phyloP scores from a whole-genome alignment of 2,329 filamentous ascomycete species.

The Fusarium virguliforme region DNA sequence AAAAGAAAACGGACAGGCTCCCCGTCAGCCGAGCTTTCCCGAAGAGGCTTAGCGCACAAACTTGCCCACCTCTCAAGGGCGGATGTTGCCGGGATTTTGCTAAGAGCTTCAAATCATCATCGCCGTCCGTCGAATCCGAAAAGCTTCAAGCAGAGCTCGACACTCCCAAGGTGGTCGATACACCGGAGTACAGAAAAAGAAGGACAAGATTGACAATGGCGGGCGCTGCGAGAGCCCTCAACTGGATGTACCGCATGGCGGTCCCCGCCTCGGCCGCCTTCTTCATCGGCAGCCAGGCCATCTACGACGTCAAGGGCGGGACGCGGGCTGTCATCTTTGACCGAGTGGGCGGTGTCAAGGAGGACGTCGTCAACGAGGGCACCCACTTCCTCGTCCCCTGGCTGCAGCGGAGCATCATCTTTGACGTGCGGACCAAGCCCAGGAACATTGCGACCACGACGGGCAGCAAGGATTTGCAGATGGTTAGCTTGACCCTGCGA shows the following conservation, averaged over 20 bases:
- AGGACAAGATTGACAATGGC: conserved; percentile 61
- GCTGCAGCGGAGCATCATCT: conserved; percentile 94
- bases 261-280: conserved; percentile 81
- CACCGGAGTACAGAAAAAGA: not conserved
- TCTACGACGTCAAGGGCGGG: conserved; percentile 98
- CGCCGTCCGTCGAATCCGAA: conserved; percentile 48
- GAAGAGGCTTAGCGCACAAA: conserved; percentile 53
- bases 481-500: conserved; percentile 98
- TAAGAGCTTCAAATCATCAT: conserved; percentile 52
- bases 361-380: conserved; percentile 92
- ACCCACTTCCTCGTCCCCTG: conserved; percentile 97
- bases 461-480: conserved; percentile 98
- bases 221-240: conserved; percentile 71
- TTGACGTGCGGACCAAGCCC: conserved; percentile 97
- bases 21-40: conserved; percentile 57
- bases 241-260: conserved; percentile 76
- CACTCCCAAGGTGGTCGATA: conserved; percentile 12
- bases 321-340: conserved; percentile 98
- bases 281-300: conserved; percentile 80
- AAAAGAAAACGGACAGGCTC: conserved; percentile 47
- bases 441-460: conserved; percentile 98
- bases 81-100: conserved; percentile 45
- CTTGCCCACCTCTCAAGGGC: conserved; percentile 34
- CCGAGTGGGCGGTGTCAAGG: conserved; percentile 91
- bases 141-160: conserved; percentile 45